Evolutionary conservation across 768 basidiomycete species (phyloP), one percentile per base, ranked within the genome.

Genomic region (Podaxis mareebaensis): DNA sequence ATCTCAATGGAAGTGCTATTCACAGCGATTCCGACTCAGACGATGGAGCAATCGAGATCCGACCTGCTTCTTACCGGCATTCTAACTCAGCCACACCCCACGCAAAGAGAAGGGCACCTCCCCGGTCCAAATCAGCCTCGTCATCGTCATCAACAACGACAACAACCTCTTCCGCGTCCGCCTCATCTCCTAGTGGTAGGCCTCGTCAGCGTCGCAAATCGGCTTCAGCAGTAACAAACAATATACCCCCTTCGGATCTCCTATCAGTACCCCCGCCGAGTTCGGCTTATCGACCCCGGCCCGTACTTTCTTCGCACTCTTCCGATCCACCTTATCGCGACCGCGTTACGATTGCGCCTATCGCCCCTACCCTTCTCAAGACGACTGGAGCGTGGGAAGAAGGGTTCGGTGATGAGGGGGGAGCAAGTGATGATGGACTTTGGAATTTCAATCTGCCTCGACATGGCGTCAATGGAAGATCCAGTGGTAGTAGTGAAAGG

Each of bases 341-440:
- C 49, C 74, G 78, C 66, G 81, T 83, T 49, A 81, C 76, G 22
- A 83, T 81, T 65, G 83, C 77, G 17, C 81, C 77, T 12, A 83
- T 83, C 63, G 79, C 83, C 33, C 85, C 85, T 7, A 96, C 97
- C 4, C 83, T 92, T 52, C 81, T 99, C 67, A 99, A 99, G 79
- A 92, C 92, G 17, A 84, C 80, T 10, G 79, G 82, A 1, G 76
- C 81, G 11, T 83, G 83, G 83, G 71, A 74, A n/a, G 81, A 83
- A 61, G 75, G 80, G 2, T 80, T 83, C 55, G 79, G 81, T 4
- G 81, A 83, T 58, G 80, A 82, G 48, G 77, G 77, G 7, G 79
- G 72, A 20, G 69, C 64, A 8, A 77, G 78, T 36, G 74, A 77
- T 54, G 78, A 77, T 64, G 70, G 70, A 33, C 62, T 69, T 53